Evolutionary conservation across 768 basidiomycete genomes (phyloP), one percentile per base, ranked within the genome.

Genomic region (Russula earlei): DNA sequence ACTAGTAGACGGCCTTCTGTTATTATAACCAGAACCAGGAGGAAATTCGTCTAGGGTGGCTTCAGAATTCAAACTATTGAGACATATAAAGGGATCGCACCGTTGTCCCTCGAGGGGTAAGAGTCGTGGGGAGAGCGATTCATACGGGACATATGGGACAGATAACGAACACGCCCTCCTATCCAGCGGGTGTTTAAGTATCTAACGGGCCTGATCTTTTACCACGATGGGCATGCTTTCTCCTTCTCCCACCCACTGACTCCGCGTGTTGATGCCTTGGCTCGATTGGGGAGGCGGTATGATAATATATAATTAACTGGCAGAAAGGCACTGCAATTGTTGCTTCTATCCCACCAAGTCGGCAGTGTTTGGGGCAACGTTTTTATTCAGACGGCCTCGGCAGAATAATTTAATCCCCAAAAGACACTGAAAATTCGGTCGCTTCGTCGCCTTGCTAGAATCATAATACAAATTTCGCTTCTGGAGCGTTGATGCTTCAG

Each of bases 221-320:
- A 48, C 34, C n/a, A 41, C 40, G 51, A 42, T 33, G 29, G n/a
- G n/a, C n/a, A n/a, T n/a, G n/a, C n/a, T n/a, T n/a, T n/a, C n/a
- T n/a, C n/a, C n/a, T n/a, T 31, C 29, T 31, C 5, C 9, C 44
- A 50, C 33, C n/a, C n/a, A 24, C 25, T 12, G 45, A 37, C 29
- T 29, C 52, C 52, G 40, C 46, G 52, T 54, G 47, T 22, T 44
- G 15, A 41, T 25, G 47, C 46, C 11, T n/a, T n/a, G n/a, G n/a
- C n/a, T n/a, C n/a, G n/a, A n/a, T n/a, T n/a, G n/a, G n/a, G n/a
- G 57, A 49, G 57, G 57, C 57, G 22, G 52, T 50, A 40, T 36
- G 25, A n/a, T 34, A 36, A n/a, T n/a, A n/a, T n/a, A n/a, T n/a
- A n/a, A n/a, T n/a, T n/a, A n/a, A n/a, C n/a, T n/a, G n/a, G n/a